Evolutionary conservation across 345 rosid species (phyloP).

Genomic region (Pugionium cornutum): DNA sequence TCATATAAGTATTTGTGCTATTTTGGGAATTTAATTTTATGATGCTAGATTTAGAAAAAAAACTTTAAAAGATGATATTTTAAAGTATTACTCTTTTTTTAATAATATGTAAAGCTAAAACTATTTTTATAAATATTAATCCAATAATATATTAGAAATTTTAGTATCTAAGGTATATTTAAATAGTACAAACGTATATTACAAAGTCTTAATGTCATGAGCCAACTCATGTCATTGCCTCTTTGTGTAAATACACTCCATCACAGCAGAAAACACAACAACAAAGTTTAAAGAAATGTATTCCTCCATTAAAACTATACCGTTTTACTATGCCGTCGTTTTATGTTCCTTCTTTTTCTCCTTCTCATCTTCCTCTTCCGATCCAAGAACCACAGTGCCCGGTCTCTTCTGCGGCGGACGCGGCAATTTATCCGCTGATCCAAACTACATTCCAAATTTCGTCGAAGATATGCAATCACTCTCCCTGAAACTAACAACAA

Average conservation of each 20-base stretch:
- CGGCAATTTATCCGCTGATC: conserved; percentile 18
- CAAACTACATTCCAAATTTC: conserved; percentile 34
- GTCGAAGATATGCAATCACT: conserved; percentile 38
- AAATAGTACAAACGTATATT: too few relatives aligned
- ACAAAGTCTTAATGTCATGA: too few relatives aligned
- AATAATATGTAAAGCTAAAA: too few relatives aligned
- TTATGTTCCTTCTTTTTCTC: neutral
- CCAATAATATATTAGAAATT: too few relatives aligned
- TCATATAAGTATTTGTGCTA: too few relatives aligned
- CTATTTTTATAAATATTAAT: too few relatives aligned
- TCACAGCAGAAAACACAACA: neutral
- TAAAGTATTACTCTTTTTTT: too few relatives aligned
- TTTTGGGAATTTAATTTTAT: too few relatives aligned
- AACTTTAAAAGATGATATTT: too few relatives aligned
- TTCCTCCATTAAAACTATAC: neutral
- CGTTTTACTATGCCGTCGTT: conserved; percentile 15
- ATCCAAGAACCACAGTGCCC: conserved; percentile 23
- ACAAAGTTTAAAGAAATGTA: conserved; percentile 22
- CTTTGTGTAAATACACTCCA: too few relatives aligned
- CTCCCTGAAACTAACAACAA: conserved; percentile 19
- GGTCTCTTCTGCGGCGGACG: conserved; percentile 34
- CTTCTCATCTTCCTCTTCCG: conserved; percentile 7
- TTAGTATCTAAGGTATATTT: too few relatives aligned
- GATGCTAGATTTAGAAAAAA: too few relatives aligned
- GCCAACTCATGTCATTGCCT: neutral